Conservation (phyloP, 2,329 filamentous ascomycete genomes). For the Cordyceps farinosa region DNA sequence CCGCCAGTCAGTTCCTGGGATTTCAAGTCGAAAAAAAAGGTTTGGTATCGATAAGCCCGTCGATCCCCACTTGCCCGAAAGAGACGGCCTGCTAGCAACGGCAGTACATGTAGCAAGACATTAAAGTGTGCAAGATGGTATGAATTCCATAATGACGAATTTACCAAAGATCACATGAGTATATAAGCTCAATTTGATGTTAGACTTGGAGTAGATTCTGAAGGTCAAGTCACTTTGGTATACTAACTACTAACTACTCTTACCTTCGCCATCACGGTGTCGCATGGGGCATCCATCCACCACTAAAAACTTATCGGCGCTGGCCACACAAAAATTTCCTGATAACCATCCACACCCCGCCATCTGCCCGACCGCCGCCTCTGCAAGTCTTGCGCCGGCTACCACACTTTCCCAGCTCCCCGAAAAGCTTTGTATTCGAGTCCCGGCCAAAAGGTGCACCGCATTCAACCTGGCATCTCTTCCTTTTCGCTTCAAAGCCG, state of each 20-base stretch:
- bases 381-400: slow-evolving; percentile 27
- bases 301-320: slow-evolving; percentile 17
- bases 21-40: slow-evolving; percentile 4
- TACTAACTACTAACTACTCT: not conserved
- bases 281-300: slow-evolving; percentile 14
- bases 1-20: not conserved
- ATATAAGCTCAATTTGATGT: too few relatives aligned
- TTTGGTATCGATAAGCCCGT: slow-evolving; percentile 14
- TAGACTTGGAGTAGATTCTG: too few relatives aligned
- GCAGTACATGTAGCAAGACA: not conserved
- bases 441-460: not conserved
- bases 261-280: slow-evolving; percentile 7
- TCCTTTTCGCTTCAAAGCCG: slow-evolving; percentile 86
- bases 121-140: not conserved
- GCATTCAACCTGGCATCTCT: slow-evolving; percentile 60
- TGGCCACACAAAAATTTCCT: slow-evolving; percentile 24
- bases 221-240: not conserved
- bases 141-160: not conserved
- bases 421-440: not conserved
- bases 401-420: not conserved
- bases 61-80: slow-evolving; percentile 12
- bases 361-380: slow-evolving; percentile 26
- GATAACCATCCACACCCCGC: slow-evolving; percentile 30
- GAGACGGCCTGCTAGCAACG: not conserved
- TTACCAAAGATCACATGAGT: too few relatives aligned